phyloP scores from a whole-genome alignment of 345 rosid genomes.

The Lumnitzera racemosa region DNA sequence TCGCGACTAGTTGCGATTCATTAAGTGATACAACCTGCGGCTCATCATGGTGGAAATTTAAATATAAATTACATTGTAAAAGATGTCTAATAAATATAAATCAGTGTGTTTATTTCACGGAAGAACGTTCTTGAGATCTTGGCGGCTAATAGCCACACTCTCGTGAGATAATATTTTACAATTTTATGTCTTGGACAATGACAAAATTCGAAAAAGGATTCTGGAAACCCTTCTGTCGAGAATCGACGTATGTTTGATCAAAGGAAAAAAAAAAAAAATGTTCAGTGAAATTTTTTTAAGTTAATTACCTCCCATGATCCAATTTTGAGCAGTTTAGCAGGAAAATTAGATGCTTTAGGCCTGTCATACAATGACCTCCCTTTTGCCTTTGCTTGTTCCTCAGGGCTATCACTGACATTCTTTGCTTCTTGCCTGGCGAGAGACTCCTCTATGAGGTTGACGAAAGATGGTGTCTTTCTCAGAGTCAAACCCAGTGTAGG shows the following conservation, averaged over 20 bases:
- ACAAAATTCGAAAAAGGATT: too few relatives aligned
- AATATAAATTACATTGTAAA: too few relatives aligned
- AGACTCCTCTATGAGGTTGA: constrained; percentile 2
- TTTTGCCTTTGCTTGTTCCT: background rate
- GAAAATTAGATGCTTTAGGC: constrained; percentile 33
- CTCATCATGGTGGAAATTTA: background rate
- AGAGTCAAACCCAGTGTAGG: constrained; percentile 19
- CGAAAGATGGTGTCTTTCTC: background rate
- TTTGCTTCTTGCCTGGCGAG: background rate
- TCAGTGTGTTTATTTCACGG: too few relatives aligned
- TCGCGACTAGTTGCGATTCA: constrained; percentile 46
- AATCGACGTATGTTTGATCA: background rate
- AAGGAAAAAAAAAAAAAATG: background rate
- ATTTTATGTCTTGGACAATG: too few relatives aligned
- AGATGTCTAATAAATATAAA: too few relatives aligned
- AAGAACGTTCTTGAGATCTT: too few relatives aligned
- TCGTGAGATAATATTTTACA: too few relatives aligned
- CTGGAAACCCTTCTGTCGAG: too few relatives aligned
- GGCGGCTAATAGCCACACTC: too few relatives aligned
- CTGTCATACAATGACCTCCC: constrained; percentile 15
- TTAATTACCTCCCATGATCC: constrained; percentile 41
- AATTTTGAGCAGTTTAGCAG: constrained; percentile 23
- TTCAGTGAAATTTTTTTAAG: background rate
- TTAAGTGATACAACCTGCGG: constrained; percentile 22
- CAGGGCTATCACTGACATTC: background rate